A percentile compares a stretch with the other conserved stretches of the same genome.
These are phyloP conservation scores for Penicillium thymicola DNA, from an alignment of 2,329 filamentous ascomycete species.

Conservation along the genomic window DNA sequence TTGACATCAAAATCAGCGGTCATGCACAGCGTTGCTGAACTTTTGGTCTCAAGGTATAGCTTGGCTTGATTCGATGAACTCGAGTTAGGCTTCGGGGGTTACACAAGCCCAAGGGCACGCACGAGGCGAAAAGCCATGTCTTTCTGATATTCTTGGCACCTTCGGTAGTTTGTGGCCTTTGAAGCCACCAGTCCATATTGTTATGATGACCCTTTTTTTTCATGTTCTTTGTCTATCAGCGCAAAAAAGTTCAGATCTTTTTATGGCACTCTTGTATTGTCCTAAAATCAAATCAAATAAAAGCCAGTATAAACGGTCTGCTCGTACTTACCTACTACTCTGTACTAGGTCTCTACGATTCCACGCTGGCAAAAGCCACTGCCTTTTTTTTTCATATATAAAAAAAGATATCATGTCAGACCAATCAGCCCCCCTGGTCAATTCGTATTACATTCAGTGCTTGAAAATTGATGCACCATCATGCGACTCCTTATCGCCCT, in stretches of 20 bases:
- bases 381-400: background rate
- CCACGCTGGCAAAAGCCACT: slow-evolving; percentile 6
- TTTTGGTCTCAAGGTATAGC: slow-evolving; percentile 3
- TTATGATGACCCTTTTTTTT: slow-evolving; percentile 21
- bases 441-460: background rate
- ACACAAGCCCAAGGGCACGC: slow-evolving; percentile 5
- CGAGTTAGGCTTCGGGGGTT: slow-evolving; percentile 11
- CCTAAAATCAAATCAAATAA: background rate
- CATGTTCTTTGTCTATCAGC: slow-evolving; percentile 11
- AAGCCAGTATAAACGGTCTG: background rate
- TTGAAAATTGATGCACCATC: slow-evolving; percentile 2
- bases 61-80: slow-evolving; percentile 16
- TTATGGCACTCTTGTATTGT: slow-evolving; percentile 1
- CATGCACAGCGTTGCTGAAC: slow-evolving; percentile 9
- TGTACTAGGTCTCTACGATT: background rate
- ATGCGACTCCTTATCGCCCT: slow-evolving; percentile 9
- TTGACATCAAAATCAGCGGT: slow-evolving; percentile 1
- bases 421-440: slow-evolving; percentile 15
- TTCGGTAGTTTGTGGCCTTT: slow-evolving; percentile 8
- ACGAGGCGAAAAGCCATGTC: slow-evolving; percentile 7
- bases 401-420: background rate
- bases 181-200: slow-evolving; percentile 24
- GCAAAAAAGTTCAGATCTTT: slow-evolving; percentile 21
- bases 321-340: background rate
- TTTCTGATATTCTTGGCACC: slow-evolving; percentile 8